Conservation (phyloP, 441 rosid species). For the Bocquillonia castaneifolia region DNA sequence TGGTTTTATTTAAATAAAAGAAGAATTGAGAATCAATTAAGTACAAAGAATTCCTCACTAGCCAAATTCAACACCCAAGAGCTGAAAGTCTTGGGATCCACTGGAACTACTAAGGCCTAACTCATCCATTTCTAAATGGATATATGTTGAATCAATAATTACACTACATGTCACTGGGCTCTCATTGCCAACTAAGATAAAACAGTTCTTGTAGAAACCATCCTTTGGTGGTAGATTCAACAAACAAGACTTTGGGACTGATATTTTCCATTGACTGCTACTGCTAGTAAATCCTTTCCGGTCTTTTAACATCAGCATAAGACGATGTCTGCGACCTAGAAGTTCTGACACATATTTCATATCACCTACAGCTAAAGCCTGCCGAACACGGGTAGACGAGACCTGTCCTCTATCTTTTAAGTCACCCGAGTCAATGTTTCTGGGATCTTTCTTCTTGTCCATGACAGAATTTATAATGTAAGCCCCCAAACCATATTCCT, state of each 20-base stretch:
- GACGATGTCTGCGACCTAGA: slow-evolving; percentile 71
- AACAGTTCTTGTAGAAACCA: slow-evolving; percentile 51
- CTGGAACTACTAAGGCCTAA: slow-evolving; percentile 29
- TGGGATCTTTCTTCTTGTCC: slow-evolving; percentile 62
- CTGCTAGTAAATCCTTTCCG: slow-evolving; percentile 21
- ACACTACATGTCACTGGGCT: slow-evolving; percentile 47
- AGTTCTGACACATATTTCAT: slow-evolving; percentile 71
- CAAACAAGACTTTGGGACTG: slow-evolving; percentile 50
- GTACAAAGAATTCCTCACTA: slow-evolving; percentile 22
- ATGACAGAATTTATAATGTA: slow-evolving; percentile 67
- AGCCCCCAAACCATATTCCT: slow-evolving; percentile 53
- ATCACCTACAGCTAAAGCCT: slow-evolving; percentile 70
- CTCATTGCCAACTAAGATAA: slow-evolving; percentile 37
- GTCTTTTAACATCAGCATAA: slow-evolving; percentile 41
- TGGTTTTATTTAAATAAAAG: not conserved
- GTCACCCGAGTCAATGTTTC: slow-evolving; percentile 30
- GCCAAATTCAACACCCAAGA: slow-evolving; percentile 69
- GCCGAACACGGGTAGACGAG: slow-evolving; percentile 82
- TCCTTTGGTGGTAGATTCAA: slow-evolving; percentile 70
- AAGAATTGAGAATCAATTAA: not conserved
- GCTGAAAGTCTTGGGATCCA: slow-evolving; percentile 29
- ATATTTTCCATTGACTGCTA: slow-evolving; percentile 32
- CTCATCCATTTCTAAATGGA: slow-evolving; percentile 55
- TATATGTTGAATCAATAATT: slow-evolving; percentile 44
- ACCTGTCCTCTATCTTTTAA: slow-evolving; percentile 80